phyloP scores from a whole-genome alignment of 139 green algal genomes.

The Pedinophyceae sp. region DNA sequence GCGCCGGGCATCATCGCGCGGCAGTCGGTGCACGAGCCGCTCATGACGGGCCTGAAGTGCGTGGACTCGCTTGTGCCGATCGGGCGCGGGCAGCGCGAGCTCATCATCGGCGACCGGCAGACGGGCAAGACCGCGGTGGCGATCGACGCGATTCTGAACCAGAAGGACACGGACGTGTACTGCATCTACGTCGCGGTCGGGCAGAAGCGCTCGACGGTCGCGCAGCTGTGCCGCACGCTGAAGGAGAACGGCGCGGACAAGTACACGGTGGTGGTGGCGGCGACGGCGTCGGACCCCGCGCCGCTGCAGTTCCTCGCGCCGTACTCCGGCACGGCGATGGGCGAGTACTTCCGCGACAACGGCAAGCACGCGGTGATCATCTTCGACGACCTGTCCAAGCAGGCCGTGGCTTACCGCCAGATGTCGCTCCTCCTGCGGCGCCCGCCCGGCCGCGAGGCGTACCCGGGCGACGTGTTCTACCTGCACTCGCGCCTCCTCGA shows the following conservation, averaged over 20 bases:
- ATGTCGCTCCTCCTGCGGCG: constrained; percentile 80
- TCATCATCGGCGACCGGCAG: constrained; percentile 82
- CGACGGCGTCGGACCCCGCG: constrained; percentile 73
- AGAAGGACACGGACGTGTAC: constrained; percentile 53
- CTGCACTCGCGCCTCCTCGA: constrained; percentile 73
- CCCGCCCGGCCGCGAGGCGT: constrained; percentile 75
- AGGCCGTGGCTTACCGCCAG: constrained; percentile 78
- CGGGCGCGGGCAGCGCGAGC: constrained; percentile 70
- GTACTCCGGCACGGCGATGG: constrained; percentile 76
- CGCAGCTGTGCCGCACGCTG: constrained; percentile 45
- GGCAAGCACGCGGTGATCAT: constrained; percentile 68
- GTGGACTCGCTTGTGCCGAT: constrained; percentile 73
- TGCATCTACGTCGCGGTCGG: constrained; percentile 80
- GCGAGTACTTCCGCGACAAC: constrained; percentile 47
- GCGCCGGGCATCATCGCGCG: constrained; percentile 58
- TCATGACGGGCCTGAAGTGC: constrained; percentile 60
- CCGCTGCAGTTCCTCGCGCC: constrained; percentile 81
- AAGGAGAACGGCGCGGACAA: constrained; percentile 29
- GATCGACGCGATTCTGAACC: constrained; percentile 70
- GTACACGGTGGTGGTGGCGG: constrained; percentile 66
- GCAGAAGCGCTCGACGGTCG: constrained; percentile 74
- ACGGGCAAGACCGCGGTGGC: constrained; percentile 85
- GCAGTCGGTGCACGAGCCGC: constrained; percentile 49
- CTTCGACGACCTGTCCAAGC: constrained; percentile 83
- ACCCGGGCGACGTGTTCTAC: constrained; percentile 81